These are phyloP conservation scores for Dillenia turbinata DNA, from an alignment of 164 flowering plant species.

Conservation along the genomic window DNA sequence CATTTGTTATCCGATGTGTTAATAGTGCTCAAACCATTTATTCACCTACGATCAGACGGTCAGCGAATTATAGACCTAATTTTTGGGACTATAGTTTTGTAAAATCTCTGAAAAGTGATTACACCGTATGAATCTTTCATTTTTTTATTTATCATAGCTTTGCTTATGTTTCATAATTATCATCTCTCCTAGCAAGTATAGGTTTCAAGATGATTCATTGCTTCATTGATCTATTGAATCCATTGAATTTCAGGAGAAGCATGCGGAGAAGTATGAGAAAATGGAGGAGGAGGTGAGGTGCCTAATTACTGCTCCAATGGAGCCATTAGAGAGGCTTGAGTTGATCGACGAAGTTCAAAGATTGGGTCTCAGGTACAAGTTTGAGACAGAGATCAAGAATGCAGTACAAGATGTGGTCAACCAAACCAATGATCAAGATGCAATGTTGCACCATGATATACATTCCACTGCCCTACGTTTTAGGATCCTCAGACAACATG, in stretches of 20 bases:
- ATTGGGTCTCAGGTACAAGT: constrained; percentile 21
- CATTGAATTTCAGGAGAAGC: too few species aligned
- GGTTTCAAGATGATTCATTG: too few species aligned
- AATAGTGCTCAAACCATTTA: background rate
- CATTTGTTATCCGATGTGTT: background rate
- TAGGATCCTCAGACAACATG: constrained; percentile 23
- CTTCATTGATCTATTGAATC: too few species aligned
- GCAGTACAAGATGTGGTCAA: background rate
- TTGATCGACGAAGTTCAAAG: constrained; percentile 19
- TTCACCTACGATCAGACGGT: constrained; percentile 5
- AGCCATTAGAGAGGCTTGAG: constrained; percentile 16
- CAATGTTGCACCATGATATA: constrained; percentile 6
- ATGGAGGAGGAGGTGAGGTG: constrained; percentile 8
- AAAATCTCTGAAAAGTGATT: constrained; percentile 11
- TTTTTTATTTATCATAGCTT: background rate
- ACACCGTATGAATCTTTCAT: background rate
- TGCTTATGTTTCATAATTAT: too few species aligned
- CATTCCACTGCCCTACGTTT: constrained; percentile 16
- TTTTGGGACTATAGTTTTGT: constrained; percentile 22
- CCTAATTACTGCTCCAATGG: constrained; percentile 5
- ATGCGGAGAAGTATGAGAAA: background rate
- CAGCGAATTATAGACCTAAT: constrained; percentile 13
- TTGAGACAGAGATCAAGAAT: constrained; percentile 14
- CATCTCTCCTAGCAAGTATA: too few species aligned
- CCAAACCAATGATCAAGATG: background rate